Percentiles rank a stretch among this genome's conserved stretches.
Evolutionary conservation across 164 flowering plant species (phyloP).

Genomic region (Stephania yunnanensis): DNA sequence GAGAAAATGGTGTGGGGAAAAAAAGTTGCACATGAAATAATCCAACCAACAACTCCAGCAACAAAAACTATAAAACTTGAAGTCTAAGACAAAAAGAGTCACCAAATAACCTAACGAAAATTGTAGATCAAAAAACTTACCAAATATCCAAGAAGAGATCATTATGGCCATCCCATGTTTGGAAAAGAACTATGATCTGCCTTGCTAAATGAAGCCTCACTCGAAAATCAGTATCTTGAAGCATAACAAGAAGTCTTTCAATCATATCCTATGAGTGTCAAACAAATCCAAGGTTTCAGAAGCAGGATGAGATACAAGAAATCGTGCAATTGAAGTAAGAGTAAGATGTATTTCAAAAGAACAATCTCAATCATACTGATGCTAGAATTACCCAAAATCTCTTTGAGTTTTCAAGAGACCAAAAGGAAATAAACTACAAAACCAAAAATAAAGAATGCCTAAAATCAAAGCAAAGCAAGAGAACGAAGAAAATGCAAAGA

Average conservation of each 20-base stretch:
- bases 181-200: slow-evolving; percentile 73
- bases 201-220: slow-evolving; percentile 71
- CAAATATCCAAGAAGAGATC: slow-evolving; percentile 86
- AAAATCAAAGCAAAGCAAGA: too few relatives aligned
- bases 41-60: neutral
- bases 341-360: too few relatives aligned
- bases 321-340: too few relatives aligned
- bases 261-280: slow-evolving; percentile 52
- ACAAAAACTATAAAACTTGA: neutral
- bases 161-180: slow-evolving; percentile 93
- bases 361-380: too few relatives aligned
- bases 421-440: too few relatives aligned
- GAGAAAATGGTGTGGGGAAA: too few relatives aligned
- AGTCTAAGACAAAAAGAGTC: neutral
- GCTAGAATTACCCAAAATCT: too few relatives aligned
- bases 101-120: neutral
- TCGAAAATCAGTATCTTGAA: slow-evolving; percentile 82
- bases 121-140: slow-evolving; percentile 29
- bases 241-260: slow-evolving; percentile 61
- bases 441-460: too few relatives aligned
- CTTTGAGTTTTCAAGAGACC: too few relatives aligned
- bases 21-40: too few relatives aligned
- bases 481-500: too few relatives aligned
- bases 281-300: neutral
- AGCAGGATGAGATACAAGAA: too few relatives aligned